Base-by-base conservation (phyloP, 2,329 filamentous ascomycete species). In the Phialophora chinensis region DNA sequence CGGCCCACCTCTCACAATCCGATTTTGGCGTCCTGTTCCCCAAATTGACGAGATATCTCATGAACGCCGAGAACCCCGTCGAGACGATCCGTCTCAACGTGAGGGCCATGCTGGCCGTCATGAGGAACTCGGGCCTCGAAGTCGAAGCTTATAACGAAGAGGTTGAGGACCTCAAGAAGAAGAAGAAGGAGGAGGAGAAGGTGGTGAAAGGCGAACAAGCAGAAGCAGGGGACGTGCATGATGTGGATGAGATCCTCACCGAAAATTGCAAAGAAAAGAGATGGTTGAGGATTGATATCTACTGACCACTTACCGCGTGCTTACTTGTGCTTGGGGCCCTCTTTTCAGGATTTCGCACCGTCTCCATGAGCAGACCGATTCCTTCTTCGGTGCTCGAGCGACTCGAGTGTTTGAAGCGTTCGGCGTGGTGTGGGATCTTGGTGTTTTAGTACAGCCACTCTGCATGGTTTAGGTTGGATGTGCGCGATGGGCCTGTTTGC, bases 11-110 rank as follows among this genome's bases (percentile, higher is more conserved):
- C 29, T 91, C 86, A 65, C 92, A 96, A 77, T 91, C 88, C 23
- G 92, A 96, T 74, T 96, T 95, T 72, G 92, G 91, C 42, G 80
- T 95, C 27, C 79, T 96, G 25, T 96, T 96, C 74, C 91, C 91
- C 0, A 90, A 88, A 84, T 71, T 84, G 1, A 83, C 82, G 8
- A 80, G 80, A 56, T 80, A 80, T 52, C 74, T 84, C 11, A 81
- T 83, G 63, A 83, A 84, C 63, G 82, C 82, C 0, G 79, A 74
- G 20, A 73, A 77, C 25, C 75, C 76, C 14, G 71, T 74, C 53
- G 67, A 74, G 53, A 75, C 72, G 7, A 69, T 77, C 63, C 53
- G 67, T 25, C 67, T 77, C 31, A 77, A 77, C 59, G 71, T 75
- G 10, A 68, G 74, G 20, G 76, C 76, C 12, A 72, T 75, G n/a